Evolutionary conservation across 2,329 filamentous ascomycete species (phyloP).

Genomic region (Paraconiothyrium brasiliense): DNA sequence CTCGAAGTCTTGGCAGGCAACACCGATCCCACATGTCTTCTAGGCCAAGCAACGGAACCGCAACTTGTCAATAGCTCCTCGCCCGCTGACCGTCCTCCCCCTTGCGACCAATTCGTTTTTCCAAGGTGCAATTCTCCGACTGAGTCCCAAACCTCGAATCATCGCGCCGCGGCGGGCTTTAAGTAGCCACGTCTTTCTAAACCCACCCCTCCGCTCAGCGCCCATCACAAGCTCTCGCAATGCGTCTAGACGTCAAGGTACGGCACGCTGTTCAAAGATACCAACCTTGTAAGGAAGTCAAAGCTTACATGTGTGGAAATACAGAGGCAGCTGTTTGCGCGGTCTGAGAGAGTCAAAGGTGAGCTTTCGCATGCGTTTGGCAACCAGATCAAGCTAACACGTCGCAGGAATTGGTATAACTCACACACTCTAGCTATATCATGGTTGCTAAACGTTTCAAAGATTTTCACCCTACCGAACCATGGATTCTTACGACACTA

Average conservation of each 20-base stretch:
- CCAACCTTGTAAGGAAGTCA: neutral
- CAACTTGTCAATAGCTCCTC: constrained; percentile 18
- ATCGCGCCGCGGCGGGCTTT: constrained; percentile 46
- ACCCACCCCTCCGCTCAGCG: constrained; percentile 38
- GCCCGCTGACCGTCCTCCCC: neutral
- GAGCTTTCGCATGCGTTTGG: constrained; percentile 21
- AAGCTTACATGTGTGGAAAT: constrained; percentile 53
- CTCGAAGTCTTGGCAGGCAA: constrained; percentile 42
- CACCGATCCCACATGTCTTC: constrained; percentile 35
- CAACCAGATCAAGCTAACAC: constrained; percentile 34
- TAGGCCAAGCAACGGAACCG: constrained; percentile 14
- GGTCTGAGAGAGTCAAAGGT: constrained; percentile 90
- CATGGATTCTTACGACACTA: constrained; percentile 92
- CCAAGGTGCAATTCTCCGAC: neutral
- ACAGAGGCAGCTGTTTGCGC: constrained; percentile 83
- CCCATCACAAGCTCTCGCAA: constrained; percentile 42
- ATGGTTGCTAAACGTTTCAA: constrained; percentile 62
- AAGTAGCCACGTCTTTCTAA: constrained; percentile 50
- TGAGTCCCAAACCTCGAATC: constrained; percentile 3
- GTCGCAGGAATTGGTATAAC: constrained; percentile 46
- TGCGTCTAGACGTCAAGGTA: constrained; percentile 60
- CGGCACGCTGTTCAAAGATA: constrained; percentile 17
- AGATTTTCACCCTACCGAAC: constrained; percentile 96
- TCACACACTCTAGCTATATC: constrained; percentile 12
- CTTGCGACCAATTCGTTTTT: constrained; percentile 13